Percentiles rank a stretch among this genome's conserved stretches.
These are phyloP conservation scores for Ogataea neopini DNA, from an alignment of 805 yeast species.

Conservation along the genomic window DNA sequence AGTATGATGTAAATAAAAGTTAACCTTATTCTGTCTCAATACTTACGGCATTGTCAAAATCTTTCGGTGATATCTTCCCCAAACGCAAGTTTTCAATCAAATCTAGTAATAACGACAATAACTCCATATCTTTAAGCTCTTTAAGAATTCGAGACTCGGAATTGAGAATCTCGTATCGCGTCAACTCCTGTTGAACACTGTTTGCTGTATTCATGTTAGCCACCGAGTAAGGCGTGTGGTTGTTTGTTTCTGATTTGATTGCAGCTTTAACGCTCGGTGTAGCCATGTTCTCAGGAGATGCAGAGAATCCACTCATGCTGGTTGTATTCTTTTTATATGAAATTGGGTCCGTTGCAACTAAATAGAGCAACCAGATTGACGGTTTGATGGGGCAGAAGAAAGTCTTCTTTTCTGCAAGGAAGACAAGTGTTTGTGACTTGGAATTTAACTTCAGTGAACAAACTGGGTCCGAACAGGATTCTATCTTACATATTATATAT, in stretches of 20 bases:
- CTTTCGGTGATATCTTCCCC: slow-evolving; percentile 44
- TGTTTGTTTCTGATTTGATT: slow-evolving; percentile 10
- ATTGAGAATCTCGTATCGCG: slow-evolving; percentile 21
- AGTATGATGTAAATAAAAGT: too few species aligned
- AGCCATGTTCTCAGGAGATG: slow-evolving; percentile 11
- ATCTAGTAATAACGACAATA: slow-evolving; percentile 43
- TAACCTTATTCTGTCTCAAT: too few species aligned
- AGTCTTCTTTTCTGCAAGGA: background rate
- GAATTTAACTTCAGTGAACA: too few species aligned
- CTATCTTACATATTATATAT: too few species aligned
- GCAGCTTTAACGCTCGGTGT: slow-evolving; percentile 7
- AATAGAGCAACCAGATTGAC: too few species aligned
- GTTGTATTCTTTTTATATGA: too few species aligned
- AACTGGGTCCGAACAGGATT: too few species aligned
- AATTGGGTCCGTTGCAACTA: too few species aligned
- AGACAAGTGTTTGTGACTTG: background rate
- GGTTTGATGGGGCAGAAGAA: too few species aligned
- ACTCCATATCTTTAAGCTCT: slow-evolving; percentile 37
- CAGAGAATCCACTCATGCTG: slow-evolving; percentile 11
- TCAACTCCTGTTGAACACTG: slow-evolving; percentile 17
- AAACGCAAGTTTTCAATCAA: slow-evolving; percentile 40
- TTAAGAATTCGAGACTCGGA: slow-evolving; percentile 27
- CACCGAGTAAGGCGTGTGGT: slow-evolving; percentile 8
- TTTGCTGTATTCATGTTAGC: slow-evolving; percentile 11
- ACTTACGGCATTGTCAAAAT: slow-evolving; percentile 43